phyloP scores from a whole-genome alignment of 192 early-diverging fungal genomes.

The Coemansia sp. region DNA sequence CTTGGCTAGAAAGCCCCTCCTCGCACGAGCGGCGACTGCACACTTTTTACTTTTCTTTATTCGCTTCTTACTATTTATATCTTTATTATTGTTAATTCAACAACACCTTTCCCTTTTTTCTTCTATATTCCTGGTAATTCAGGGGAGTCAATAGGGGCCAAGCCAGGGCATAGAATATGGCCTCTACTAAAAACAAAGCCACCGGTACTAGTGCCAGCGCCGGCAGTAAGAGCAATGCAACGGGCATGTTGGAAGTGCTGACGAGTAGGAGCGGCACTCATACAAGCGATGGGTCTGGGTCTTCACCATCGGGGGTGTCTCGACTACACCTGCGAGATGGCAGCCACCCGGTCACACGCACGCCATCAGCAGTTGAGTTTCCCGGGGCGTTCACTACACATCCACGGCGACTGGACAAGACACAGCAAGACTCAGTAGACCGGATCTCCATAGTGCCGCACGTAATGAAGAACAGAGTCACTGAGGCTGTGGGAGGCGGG shows the following conservation, averaged over 20 bases:
- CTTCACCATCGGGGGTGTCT: not conserved
- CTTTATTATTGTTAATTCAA: not conserved
- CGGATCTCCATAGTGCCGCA: slow-evolving; percentile 14
- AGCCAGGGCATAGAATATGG: slow-evolving; percentile 6
- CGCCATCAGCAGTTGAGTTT: slow-evolving; percentile 40
- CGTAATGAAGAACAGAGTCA: slow-evolving; percentile 33
- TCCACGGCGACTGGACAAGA: slow-evolving; percentile 15
- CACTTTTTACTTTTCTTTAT: not conserved
- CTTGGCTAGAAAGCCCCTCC: not conserved
- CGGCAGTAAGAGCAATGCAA: not conserved
- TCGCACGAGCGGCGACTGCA: slow-evolving; percentile 2
- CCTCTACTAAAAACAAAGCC: not conserved
- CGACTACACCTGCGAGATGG: slow-evolving; percentile 1
- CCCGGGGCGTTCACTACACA: slow-evolving; percentile 48
- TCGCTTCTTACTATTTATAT: not conserved
- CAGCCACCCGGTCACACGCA: slow-evolving; percentile 18
- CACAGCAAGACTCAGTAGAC: slow-evolving; percentile 1
- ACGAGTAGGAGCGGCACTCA: not conserved
- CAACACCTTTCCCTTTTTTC: not conserved
- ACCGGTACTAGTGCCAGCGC: not conserved
- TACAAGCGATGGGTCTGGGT: slow-evolving; percentile 1
- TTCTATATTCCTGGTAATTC: not conserved
- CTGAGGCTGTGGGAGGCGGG: slow-evolving; percentile 48
- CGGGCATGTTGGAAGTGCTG: not conserved
- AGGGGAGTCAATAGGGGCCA: not conserved